Evolutionary conservation across 73 alveolate species (phyloP).

Genomic region (Tetrahymena borealis): DNA sequence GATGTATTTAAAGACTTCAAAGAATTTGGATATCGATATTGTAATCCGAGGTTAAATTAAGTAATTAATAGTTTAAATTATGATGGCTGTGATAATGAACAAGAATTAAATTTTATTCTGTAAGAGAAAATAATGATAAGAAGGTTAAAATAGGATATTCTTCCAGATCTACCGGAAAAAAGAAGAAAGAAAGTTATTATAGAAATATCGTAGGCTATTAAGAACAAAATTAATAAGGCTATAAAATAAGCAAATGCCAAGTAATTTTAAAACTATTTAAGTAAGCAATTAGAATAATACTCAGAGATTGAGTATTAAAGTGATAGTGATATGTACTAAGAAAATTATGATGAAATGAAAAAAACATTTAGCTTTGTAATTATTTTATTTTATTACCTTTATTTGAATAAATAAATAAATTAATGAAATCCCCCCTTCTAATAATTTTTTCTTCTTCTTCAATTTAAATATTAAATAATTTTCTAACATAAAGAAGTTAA

Average conservation of each 20-base stretch:
- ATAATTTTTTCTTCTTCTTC: not conserved
- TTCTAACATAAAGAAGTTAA: not conserved
- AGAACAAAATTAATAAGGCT: constrained; percentile 29
- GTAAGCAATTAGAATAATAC: not conserved
- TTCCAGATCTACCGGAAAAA: constrained; percentile 79
- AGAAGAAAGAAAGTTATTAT: constrained; percentile 63
- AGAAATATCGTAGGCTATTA: constrained; percentile 38
- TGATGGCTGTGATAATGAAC: constrained; percentile 63
- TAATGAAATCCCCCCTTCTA: not conserved
- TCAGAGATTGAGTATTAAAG: not conserved
- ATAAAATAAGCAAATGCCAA: not conserved
- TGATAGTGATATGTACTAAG: not conserved
- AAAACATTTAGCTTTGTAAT: not conserved
- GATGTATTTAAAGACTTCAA: constrained; percentile 50
- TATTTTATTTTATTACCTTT: not conserved
- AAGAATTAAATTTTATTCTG: constrained; percentile 71
- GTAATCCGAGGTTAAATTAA: constrained; percentile 64
- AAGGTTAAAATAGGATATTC: constrained; percentile 80
- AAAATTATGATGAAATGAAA: not conserved
- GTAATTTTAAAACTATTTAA: not conserved
- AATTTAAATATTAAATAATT: not conserved
- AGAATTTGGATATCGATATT: constrained; percentile 73
- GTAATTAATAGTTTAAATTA: constrained; percentile 57
- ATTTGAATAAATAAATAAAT: not conserved
- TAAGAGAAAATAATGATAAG: constrained; percentile 70